A percentile compares a stretch with the other conserved stretches of the same genome.
These are phyloP conservation scores for Dryadomyces sulphureus DNA, from an alignment of 2,329 filamentous ascomycete genomes.

Conservation along the genomic window DNA sequence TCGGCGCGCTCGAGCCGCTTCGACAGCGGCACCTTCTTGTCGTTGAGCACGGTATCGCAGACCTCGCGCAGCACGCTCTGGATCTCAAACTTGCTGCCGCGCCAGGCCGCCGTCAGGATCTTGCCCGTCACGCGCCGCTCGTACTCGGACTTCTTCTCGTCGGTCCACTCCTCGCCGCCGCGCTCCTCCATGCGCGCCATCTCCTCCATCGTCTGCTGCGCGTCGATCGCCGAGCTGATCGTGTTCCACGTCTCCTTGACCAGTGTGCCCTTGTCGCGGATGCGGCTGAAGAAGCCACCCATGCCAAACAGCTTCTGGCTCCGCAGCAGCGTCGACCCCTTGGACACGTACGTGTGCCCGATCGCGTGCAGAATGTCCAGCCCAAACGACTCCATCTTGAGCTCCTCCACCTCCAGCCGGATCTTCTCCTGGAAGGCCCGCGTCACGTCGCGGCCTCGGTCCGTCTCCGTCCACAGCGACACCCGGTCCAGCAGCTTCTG, in stretches of 20 bases:
- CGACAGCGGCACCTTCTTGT: constrained; percentile 60
- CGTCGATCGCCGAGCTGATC: constrained; percentile 89
- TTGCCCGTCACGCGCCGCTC: constrained; percentile 94
- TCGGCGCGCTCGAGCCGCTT: constrained; percentile 89
- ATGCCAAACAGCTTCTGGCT: constrained; percentile 96
- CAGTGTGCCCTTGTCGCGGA: constrained; percentile 92
- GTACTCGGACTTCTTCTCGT: constrained; percentile 91
- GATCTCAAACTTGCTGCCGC: constrained; percentile 94
- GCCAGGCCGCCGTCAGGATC: constrained; percentile 92
- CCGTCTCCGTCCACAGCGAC: constrained; percentile 93
- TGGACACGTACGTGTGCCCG: constrained; percentile 77
- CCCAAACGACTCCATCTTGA: constrained; percentile 99
- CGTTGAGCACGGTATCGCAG: constrained; percentile 73
- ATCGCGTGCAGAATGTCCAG: constrained; percentile 93
- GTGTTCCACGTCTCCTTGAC: constrained; percentile 99
- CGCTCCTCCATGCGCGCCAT: constrained; percentile 94
- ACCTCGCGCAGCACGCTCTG: constrained; percentile 91
- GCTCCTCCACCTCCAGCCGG: constrained; percentile 83
- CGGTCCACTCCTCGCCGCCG: constrained; percentile 94
- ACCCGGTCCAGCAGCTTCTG: constrained; percentile 81
- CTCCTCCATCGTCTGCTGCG: constrained; percentile 96
- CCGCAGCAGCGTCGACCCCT: constrained; percentile 77
- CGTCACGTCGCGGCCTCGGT: constrained; percentile 75
- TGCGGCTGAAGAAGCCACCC: constrained; percentile 79
- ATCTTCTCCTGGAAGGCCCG: constrained; percentile 88